A percentile compares a stretch with the other conserved stretches of the same genome.
These are phyloP conservation scores for Gypsophila paniculata DNA, from an alignment of 179 eudicot genomes.

Conservation along the genomic window DNA sequence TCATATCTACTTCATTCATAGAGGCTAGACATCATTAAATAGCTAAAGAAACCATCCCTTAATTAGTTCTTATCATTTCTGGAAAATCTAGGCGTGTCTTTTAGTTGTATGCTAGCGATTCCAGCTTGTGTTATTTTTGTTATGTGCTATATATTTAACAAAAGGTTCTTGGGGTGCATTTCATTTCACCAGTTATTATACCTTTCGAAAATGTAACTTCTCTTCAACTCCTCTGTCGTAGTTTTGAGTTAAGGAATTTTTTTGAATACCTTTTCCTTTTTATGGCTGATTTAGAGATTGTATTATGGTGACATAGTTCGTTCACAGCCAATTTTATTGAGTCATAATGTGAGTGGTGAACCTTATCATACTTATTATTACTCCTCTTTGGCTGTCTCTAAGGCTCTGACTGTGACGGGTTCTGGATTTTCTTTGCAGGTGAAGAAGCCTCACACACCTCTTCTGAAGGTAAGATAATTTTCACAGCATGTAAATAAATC, in stretches of 20 bases:
- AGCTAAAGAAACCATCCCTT: too few relatives aligned
- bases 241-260: background rate
- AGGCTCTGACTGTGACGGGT: constrained; percentile 14
- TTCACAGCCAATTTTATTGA: background rate
- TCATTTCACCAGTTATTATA: too few relatives aligned
- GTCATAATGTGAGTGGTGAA: background rate
- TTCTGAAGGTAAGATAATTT: constrained; percentile 40
- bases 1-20: too few relatives aligned
- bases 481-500: background rate
- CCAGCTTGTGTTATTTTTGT: too few relatives aligned
- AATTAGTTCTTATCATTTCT: too few relatives aligned
- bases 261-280: background rate
- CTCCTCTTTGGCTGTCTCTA: constrained; percentile 14
- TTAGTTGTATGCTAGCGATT: too few relatives aligned
- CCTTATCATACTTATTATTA: background rate
- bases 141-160: too few relatives aligned
- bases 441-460: constrained; percentile 49
- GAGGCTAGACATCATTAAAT: too few relatives aligned
- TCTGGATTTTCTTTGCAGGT: constrained; percentile 36
- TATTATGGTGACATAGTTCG: constrained; percentile 1
- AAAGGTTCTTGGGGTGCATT: too few relatives aligned
- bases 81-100: too few relatives aligned
- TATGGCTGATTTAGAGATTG: background rate
- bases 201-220: background rate
- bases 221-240: background rate